Evolutionary conservation across 2,329 filamentous ascomycete species (phyloP).

Genomic region (Xylariaceae sp.): DNA sequence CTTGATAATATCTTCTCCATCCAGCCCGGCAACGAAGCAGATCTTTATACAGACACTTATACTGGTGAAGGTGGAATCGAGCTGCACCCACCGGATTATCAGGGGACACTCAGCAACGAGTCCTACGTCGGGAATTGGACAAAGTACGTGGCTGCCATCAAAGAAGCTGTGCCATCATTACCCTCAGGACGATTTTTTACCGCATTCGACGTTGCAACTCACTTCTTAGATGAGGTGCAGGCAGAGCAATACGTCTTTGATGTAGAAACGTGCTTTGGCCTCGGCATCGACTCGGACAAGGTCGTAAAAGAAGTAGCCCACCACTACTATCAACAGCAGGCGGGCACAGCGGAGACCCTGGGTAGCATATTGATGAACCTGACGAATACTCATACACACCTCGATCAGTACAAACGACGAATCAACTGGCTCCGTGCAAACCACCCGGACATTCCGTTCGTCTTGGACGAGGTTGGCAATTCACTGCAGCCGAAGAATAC

Average conservation of each 20-base stretch:
- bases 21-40: slow-evolving; percentile 34
- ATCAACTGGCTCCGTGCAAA: slow-evolving; percentile 32
- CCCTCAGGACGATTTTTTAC: slow-evolving; percentile 31
- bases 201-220: slow-evolving; percentile 32
- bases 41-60: slow-evolving; percentile 30
- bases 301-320: slow-evolving; percentile 35
- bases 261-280: slow-evolving; percentile 28
- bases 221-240: slow-evolving; percentile 20
- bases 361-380: slow-evolving; percentile 30
- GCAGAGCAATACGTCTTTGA: slow-evolving; percentile 26
- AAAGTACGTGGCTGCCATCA: slow-evolving; percentile 29
- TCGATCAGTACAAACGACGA: slow-evolving; percentile 28
- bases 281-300: slow-evolving; percentile 31
- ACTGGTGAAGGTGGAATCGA: slow-evolving; percentile 23
- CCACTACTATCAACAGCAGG: slow-evolving; percentile 35
- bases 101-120: slow-evolving; percentile 31
- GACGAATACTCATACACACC: slow-evolving; percentile 24
- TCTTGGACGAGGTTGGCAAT: slow-evolving; percentile 36
- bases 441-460: slow-evolving; percentile 29
- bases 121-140: slow-evolving; percentile 36
- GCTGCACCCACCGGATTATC: slow-evolving; percentile 32
- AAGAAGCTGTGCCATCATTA: slow-evolving; percentile 21
- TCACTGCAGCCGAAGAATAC: slow-evolving; percentile 29
- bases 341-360: slow-evolving; percentile 28
- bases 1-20: slow-evolving; percentile 33